Base-by-base conservation (phyloP, 2,329 filamentous ascomycete species). In the Orbilia brochopaga region DNA sequence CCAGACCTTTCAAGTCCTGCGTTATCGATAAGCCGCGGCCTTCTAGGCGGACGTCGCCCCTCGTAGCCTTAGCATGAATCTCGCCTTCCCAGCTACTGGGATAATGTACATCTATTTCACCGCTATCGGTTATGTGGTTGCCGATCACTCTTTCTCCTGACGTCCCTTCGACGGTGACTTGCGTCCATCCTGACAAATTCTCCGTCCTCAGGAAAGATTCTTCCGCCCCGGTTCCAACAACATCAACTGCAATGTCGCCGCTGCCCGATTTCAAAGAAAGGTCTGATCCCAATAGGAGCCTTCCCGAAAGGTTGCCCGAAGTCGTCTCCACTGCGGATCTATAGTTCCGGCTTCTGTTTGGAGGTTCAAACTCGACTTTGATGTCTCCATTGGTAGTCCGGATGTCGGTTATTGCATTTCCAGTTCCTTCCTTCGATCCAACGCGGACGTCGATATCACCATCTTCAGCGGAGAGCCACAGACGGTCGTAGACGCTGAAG, bases 1-100 rank as follows among this genome's bases (percentile, higher is more conserved):
- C 50, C 10, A 65, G 30, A 5, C 67, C 67, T 32, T 60, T 51
- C 30, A 42, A 52, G 15, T 72, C 50, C 23, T 72, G 60, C 19
- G 56, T 65, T n/a, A 65, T 42, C 10, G 55, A 13, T 1, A 72
- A 13, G 11, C 55, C 55, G 6, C 55, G 35, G 2, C 67, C 67
- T n/a, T 65, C 35, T 24, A 65, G 6, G 5, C 55, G 59, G 10
- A 72, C 60, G 46, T 72, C 60, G 8, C 67, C 67, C 10, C 55
- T 50, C 10, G 23, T 50, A 1, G 55, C 10, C 13, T 72, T 72
- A 13, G 60, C 67, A 32, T 72, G 67, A 17, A 72, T 40, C 46
- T 72, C 67, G 13, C 67, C 67, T 54, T 72, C 67, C 67, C 67
- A 72, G 5, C 32, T 46, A 24, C 55, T 44, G 19, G 67, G 67